Percentiles rank a stretch among this genome's conserved stretches.
These are phyloP conservation scores for Rhazya stricta DNA, from an alignment of 257 asterid genomes.

Conservation along the genomic window DNA sequence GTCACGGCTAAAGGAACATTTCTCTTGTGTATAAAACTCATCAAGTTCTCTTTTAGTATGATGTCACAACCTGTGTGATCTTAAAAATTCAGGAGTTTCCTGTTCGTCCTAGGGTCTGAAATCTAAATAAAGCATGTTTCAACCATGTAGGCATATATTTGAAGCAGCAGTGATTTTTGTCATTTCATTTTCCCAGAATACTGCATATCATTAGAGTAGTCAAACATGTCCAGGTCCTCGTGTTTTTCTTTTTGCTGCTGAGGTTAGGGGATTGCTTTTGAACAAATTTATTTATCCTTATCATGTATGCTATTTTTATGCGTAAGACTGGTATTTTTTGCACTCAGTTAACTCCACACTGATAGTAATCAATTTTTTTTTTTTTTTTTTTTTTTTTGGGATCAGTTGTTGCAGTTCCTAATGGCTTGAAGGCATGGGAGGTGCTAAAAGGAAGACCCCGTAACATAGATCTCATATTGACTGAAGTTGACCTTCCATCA, in stretches of 20 bases:
- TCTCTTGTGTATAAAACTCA: neutral
- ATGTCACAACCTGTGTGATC: neutral
- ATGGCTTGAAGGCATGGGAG: constrained; percentile 98
- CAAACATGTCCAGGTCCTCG: neutral
- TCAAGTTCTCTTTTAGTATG: neutral
- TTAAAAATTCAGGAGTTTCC: neutral
- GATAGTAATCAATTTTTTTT: neutral
- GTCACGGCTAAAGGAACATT: neutral
- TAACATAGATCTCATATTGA: constrained; percentile 73
- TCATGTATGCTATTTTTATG: neutral
- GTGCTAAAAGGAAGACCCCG: constrained; percentile 56
- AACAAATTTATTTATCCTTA: neutral
- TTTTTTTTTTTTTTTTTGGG: too few species aligned
- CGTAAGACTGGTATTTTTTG: neutral
- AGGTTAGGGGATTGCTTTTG: neutral
- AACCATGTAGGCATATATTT: neutral
- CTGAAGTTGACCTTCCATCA: constrained; percentile 92
- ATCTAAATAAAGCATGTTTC: neutral
- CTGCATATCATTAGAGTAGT: neutral
- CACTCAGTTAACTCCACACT: neutral
- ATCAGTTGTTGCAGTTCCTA: constrained; percentile 84
- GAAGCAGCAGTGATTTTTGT: neutral
- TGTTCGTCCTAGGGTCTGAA: neutral
- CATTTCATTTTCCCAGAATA: neutral
- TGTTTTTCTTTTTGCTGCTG: neutral